phyloP scores from a whole-genome alignment of 345 rosid species.

The Euphorbia lathyris region DNA sequence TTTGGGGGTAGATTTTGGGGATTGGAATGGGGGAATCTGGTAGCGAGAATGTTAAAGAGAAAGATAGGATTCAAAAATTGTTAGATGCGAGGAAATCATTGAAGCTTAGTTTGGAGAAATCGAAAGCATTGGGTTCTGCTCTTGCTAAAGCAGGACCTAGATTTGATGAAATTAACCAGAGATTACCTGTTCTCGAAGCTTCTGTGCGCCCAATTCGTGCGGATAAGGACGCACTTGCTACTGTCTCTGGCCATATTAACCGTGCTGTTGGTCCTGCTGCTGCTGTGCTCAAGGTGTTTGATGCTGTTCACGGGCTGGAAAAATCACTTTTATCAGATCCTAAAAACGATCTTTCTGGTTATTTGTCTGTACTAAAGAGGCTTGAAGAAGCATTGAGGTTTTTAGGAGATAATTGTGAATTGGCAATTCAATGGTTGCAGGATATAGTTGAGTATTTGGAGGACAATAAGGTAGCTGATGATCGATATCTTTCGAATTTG shows the following conservation, averaged over 20 bases:
- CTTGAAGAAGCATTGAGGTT: constrained; percentile 91
- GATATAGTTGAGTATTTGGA: constrained; percentile 95
- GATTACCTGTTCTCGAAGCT: constrained; percentile 74
- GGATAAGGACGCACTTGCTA: constrained; percentile 74
- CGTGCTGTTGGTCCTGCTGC: constrained; percentile 99
- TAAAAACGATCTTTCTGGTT: constrained; percentile 69
- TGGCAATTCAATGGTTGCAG: constrained; percentile 98
- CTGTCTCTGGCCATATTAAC: constrained; percentile 91
- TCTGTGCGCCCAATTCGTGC: constrained; percentile 92
- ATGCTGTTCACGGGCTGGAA: constrained; percentile 95
- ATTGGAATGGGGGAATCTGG: constrained; percentile 45
- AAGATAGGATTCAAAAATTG: constrained; percentile 43
- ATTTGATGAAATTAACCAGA: constrained; percentile 67
- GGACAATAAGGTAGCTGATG: constrained; percentile 80
- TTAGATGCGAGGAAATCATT: constrained; percentile 64
- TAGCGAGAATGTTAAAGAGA: constrained; percentile 14
- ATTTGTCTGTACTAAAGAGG: constrained; percentile 78
- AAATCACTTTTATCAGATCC: constrained; percentile 87
- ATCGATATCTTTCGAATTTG: constrained; percentile 57
- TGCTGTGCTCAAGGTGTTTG: constrained; percentile 96
- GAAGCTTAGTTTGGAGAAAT: constrained; percentile 76
- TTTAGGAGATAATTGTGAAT: constrained; percentile 85
- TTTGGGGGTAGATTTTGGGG: constrained; percentile 10
- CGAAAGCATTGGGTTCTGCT: constrained; percentile 54
- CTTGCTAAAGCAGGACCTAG: constrained; percentile 69